Evolutionary conservation across 2,329 filamentous ascomycete species (phyloP).

Genomic region (Fusarium sp.): DNA sequence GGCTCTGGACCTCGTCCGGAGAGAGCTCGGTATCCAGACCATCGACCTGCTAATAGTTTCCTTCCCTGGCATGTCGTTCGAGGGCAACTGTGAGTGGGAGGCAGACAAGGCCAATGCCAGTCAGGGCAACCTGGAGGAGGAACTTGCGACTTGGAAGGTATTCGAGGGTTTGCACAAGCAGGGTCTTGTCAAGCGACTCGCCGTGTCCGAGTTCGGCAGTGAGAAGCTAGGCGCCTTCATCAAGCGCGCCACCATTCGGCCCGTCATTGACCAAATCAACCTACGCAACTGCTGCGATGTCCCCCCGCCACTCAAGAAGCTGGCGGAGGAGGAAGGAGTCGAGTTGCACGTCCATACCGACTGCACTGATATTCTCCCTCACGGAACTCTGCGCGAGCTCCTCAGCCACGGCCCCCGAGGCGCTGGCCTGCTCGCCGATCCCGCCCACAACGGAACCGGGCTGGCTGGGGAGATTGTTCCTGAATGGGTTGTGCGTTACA

Average conservation of each 20-base stretch:
- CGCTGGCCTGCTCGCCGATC: conserved; percentile 75
- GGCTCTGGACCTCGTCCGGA: conserved; percentile 79
- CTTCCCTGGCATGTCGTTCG: conserved; percentile 92
- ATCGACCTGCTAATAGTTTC: conserved; percentile 92
- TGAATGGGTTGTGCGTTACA: conserved; percentile 97
- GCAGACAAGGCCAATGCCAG: conserved; percentile 67
- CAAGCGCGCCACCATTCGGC: conserved; percentile 71
- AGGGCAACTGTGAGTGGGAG: conserved; percentile 87
- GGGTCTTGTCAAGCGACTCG: conserved; percentile 77
- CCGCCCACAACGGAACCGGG: conserved; percentile 60
- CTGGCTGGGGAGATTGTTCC: conserved; percentile 81
- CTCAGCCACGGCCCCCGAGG: conserved; percentile 75
- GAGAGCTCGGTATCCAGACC: conserved; percentile 75
- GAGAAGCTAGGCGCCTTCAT: conserved; percentile 82
- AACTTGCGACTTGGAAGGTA: conserved; percentile 71
- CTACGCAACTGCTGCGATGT: conserved; percentile 95
- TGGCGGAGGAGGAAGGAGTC: conserved; percentile 83
- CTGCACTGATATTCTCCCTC: conserved; percentile 87
- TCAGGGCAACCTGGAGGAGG: conserved; percentile 72
- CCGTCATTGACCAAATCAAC: conserved; percentile 94
- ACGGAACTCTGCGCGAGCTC: conserved; percentile 83
- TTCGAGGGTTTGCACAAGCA: conserved; percentile 76
- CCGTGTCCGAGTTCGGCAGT: conserved; percentile 89
- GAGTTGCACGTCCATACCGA: conserved; percentile 94
- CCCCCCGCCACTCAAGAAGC: conserved; percentile 81